Evolutionary conservation across 371 early-diverging fungal genomes (phyloP).

Genomic region (Mucor circinelloides): DNA sequence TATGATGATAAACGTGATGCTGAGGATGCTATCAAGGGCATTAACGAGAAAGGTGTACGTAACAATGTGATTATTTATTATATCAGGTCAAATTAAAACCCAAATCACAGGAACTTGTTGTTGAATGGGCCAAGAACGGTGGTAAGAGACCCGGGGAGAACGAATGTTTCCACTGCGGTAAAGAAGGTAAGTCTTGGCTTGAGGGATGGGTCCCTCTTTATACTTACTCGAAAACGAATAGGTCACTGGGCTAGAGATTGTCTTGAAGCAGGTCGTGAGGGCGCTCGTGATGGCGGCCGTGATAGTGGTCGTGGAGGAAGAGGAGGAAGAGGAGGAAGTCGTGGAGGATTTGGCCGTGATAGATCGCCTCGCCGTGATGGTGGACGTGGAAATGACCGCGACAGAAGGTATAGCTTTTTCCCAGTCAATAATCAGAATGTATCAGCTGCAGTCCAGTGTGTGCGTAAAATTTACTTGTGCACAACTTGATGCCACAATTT

Average conservation of each 20-base stretch:
- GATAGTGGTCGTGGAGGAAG: slow-evolving; percentile 14
- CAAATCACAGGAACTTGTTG: slow-evolving; percentile 41
- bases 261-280: slow-evolving; percentile 44
- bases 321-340: slow-evolving; percentile 1
- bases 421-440: slow-evolving; percentile 7
- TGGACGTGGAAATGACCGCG: slow-evolving; percentile 29
- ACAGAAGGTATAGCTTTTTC: slow-evolving; percentile 40
- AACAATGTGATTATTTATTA: background rate
- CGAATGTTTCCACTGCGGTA: slow-evolving; percentile 70
- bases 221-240: slow-evolving; percentile 15
- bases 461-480: slow-evolving; percentile 5
- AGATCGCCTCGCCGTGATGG: slow-evolving; percentile 23
- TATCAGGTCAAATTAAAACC: background rate
- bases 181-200: slow-evolving; percentile 55
- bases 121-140: slow-evolving; percentile 67
- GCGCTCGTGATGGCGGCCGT: slow-evolving; percentile 15
- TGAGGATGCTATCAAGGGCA: slow-evolving; percentile 68
- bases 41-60: slow-evolving; percentile 51
- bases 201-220: background rate
- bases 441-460: slow-evolving; percentile 19
- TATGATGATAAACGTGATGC: slow-evolving; percentile 74
- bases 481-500: background rate
- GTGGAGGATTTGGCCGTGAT: slow-evolving; percentile 31
- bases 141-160: slow-evolving; percentile 59
- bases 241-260: slow-evolving; percentile 83